These are phyloP conservation scores for Apiospora rasikravindrae DNA, from an alignment of 2,329 filamentous ascomycete species.

Conservation along the genomic window DNA sequence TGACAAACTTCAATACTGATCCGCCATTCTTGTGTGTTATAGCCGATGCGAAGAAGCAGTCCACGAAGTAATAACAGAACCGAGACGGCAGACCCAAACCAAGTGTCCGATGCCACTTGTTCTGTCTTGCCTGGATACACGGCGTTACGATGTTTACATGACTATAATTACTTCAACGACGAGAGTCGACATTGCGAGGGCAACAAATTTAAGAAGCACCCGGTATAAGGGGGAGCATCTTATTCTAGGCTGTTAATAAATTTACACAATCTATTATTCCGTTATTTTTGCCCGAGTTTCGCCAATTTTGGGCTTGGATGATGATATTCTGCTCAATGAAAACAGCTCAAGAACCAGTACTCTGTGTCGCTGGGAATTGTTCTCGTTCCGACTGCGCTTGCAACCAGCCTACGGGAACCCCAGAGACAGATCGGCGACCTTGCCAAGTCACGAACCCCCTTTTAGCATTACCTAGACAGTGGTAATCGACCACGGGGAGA, in stretches of 20 bases:
- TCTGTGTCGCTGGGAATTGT: not conserved
- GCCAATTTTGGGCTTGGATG: not conserved
- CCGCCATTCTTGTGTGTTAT: not conserved
- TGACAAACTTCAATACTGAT: not conserved
- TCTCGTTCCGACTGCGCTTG: not conserved
- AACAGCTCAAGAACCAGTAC: not conserved
- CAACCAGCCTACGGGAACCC: not conserved
- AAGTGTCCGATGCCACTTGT: not conserved
- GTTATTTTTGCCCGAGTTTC: not conserved
- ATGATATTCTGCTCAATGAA: not conserved
- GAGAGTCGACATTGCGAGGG: not conserved
- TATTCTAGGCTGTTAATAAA: not conserved
- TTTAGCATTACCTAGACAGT: not conserved
- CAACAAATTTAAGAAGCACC: not conserved
- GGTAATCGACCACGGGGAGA: not conserved
- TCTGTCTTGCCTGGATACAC: not conserved
- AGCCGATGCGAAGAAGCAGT: slow-evolving; percentile 60
- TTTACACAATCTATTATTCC: not conserved
- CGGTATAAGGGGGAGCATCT: not conserved
- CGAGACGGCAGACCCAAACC: slow-evolving; percentile 27
- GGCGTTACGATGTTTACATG: not conserved
- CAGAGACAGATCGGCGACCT: not conserved
- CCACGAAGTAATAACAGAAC: slow-evolving; percentile 33
- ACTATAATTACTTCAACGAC: slow-evolving; percentile 1
- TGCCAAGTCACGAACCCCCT: not conserved